Evolutionary conservation across 495 filamentous ascomycete genomes (phyloP), one percentile per base, ranked within the genome.

Genomic region (Cenococcum geophilum): DNA sequence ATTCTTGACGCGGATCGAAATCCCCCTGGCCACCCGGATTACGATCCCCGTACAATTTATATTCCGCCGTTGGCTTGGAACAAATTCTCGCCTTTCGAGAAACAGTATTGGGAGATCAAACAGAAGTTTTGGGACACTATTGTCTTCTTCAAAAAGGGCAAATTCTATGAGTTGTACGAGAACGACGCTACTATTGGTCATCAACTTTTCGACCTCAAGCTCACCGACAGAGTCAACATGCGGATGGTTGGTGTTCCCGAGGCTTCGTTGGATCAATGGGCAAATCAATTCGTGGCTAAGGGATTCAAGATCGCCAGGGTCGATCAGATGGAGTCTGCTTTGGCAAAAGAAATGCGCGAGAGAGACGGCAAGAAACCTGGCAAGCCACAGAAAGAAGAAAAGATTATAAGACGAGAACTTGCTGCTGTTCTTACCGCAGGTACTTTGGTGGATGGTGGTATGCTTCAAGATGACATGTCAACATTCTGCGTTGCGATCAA

Each of bases 61-160:
- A 86, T 99, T 48, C 95, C 95, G 16, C 85, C 87, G 0, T 49
- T 77, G 4, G 89, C 90, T 9, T 91, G 83, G 82, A 74, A 72
- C 0, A 82, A 86, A 3, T 96, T 99, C 71, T 90, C 90, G 0
- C 81, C 92, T 0, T 99, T 99, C 62, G 93, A 99, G 76, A 93
- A 91, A 72, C 93, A 99, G 67, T 99, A 97, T 74, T 99, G 93
- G 93, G 92, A 96, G 69, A 97, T 99, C 73, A 99, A 99, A 78
- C 88, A 91, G 74, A 96, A 96, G 55, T 89, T 92, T 65, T 96
- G 89, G 89, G 90, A 96, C 61, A 97, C 91, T 0, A 86, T 99
- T 21, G 93, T 99, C 14, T 99, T 99, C 76, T 99, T 99, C 80
- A 97, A 96, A 75, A 99, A 99, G 76, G 93, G 93, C 61, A 99